A percentile compares a stretch with the other conserved stretches of the same genome.
These are phyloP conservation scores for Penicillium alfredii DNA, from an alignment of 495 filamentous ascomycete genomes.

Conservation along the genomic window DNA sequence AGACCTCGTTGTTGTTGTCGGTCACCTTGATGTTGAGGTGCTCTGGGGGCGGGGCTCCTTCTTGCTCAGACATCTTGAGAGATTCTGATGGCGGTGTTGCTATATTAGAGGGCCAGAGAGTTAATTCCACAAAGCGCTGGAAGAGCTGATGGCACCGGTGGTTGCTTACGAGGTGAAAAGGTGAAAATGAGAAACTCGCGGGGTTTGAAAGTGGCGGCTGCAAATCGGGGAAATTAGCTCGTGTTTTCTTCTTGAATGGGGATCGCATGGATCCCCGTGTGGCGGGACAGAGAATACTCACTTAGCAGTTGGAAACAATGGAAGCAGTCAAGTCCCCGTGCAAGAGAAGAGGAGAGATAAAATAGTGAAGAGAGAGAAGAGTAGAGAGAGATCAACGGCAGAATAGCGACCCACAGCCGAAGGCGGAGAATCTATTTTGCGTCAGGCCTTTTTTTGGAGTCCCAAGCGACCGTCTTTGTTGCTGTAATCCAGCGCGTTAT, in stretches of 20 bases:
- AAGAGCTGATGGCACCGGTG: too few species aligned
- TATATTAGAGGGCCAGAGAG: slow-evolving; percentile 14
- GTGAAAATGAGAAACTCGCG: neutral
- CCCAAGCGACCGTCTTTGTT: too few species aligned
- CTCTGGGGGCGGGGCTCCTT: slow-evolving; percentile 60
- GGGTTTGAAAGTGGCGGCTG: neutral
- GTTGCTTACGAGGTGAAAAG: neutral
- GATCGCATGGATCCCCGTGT: too few species aligned
- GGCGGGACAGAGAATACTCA: too few species aligned
- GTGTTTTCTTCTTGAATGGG: too few species aligned
- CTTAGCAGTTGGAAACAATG: too few species aligned
- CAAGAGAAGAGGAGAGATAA: neutral
- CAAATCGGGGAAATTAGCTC: too few species aligned
- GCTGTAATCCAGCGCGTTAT: too few species aligned
- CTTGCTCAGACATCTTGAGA: slow-evolving; percentile 19
- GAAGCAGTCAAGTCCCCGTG: too few species aligned
- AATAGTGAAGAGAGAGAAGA: neutral
- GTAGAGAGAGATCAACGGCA: slow-evolving; percentile 14
- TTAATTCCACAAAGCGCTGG: too few species aligned
- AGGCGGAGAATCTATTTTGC: slow-evolving; percentile 43
- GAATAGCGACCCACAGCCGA: slow-evolving; percentile 22
- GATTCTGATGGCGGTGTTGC: slow-evolving; percentile 3
- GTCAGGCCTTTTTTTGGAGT: too few species aligned
- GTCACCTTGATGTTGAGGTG: slow-evolving; percentile 99
- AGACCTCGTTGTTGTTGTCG: slow-evolving; percentile 99